Base-by-base conservation (phyloP, 2,329 filamentous ascomycete species). In the Coleophoma eucalyptorum region DNA sequence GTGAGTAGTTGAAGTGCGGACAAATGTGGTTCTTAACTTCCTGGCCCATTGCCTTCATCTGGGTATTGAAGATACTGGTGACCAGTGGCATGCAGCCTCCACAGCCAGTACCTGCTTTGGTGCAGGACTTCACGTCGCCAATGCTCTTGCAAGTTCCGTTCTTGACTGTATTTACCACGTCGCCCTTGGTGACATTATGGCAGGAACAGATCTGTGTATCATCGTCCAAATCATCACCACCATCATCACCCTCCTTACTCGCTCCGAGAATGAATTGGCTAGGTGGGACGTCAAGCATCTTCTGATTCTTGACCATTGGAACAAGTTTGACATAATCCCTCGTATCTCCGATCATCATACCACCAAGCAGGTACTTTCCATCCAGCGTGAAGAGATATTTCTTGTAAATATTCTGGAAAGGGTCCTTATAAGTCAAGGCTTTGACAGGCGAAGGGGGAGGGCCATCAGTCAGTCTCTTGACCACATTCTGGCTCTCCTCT, bases 271-370 rank as follows among this genome's bases (percentile, higher is more conserved):
- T 96, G 50, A 96, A 84, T 65, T 96, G 84, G 45, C 86, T 83
- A 0, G 91, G 91, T 0, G 89, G 82, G 0, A 90, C 74, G 13
- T 95, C 89, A 1, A 96, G 77, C 55, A 78, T 75, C 66, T 92
- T 95, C 64, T 90, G 87, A 57, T 81, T 85, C 72, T 92, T 95
- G 49, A 94, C 90, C 76, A 96, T 84, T 1, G 89, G 87, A 1
- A 95, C 89, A 19, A 96, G 72, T 67, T 93, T 96, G 70, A 95
- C 81, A 63, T 96, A 96, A 71, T 96, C 91, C 55, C 81, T 87
- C 0, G 90, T 95, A 62, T 96, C 91, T 37, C 91, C 92, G 54
- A 96, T 94, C 90, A 96, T 96, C 90, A 96, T 96, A 4, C 91
- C 92, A n/a, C 91, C 91, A 0, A 96, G 80, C 1, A 96, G 74